Base-by-base conservation (phyloP, 73 alveolate species). In the Urostyla sp. region DNA sequence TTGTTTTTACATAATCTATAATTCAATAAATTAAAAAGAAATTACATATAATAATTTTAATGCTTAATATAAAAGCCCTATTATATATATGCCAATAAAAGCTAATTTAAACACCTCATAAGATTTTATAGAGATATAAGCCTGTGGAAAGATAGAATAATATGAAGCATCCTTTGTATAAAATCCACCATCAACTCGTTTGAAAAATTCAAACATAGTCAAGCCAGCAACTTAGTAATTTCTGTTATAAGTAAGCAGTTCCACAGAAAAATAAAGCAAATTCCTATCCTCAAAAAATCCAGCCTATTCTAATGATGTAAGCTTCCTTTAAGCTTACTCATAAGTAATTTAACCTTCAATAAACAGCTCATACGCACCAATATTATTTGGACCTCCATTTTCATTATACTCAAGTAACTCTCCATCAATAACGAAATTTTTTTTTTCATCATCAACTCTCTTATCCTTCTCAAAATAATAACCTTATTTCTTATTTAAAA, bases 351-450 rank as follows among this genome's bases (percentile, higher is more conserved):
- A 28, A 11, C 74, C 58, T 28, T 73, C 23, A 23, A 73, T 34
- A 73, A n/a, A 53, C 10, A 27, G 40, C 1, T 54, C 35, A 52
- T 28, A 73, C 3, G 74, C 85, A 4, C 85, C 85, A 48, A 27
- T 50, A 24, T 44, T 24, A 16, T 26, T 24, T 5, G 50, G 57
- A 18, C 85, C 85, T 3, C 20, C 55, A 7, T 34, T 59, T 18
- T 73, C 26, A 6, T n/a, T 11, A 28, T 69, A 69, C 23, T 24
- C 11, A 54, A 63, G 60, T 43, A 16, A 20, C 31, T 11, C 15
- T 10, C 38, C 43, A 16, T 0, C 6, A 32, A 45, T 48, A 7
- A 28, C 11, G 8, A 54, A 11, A 16, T 55, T 20, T 31, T 73
- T 60, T 34, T 53, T 18, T 10, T 16, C 31, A 21, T 54, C 74